Base-by-base conservation (phyloP, 306 rosid species). In the Crataegus laevigata region DNA sequence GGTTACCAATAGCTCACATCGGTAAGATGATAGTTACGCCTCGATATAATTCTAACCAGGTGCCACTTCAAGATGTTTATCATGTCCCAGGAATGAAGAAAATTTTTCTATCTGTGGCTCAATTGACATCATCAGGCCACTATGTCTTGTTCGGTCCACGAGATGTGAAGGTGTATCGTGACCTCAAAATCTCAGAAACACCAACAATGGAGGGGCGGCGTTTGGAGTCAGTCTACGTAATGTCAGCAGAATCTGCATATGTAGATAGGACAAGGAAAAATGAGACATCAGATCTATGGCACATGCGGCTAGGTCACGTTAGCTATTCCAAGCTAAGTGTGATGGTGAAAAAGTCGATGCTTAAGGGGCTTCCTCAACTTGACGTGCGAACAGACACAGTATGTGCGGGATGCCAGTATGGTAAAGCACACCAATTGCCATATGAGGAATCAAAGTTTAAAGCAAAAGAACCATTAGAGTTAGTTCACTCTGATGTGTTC, bases 391-490 rank as follows among this genome's bases (percentile, higher is more conserved):
- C 10, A 14, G 1, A 73, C 1, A 26, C 4, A 0, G 8, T 63
- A 0, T 69, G 38, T 69, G 70, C 1, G 1, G 32, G 67, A 2
- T 74, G 26, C 14, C 26, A 77, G 3, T 69, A 50, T n/a, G 64
- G 64, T 1, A 75, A 81, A 14, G 69, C 63, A 3, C 70, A 81
- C n/a, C 71, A 76, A 30, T 5, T 55, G 4, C 34, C 50, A 22
- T 32, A 28, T 1, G n/a, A 80, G 9, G 73, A 63, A 10, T 80
- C 63, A 0, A 69, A 26, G 5, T 70, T 24, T 10, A 54, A 12
- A 75, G 64, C 55, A 0, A 70, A 32, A 10, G n/a, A 32, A 34
- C 43, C 12, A 66, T 79, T 57, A 13, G 76, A 82, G 76, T 17
- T 66, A 5, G 30, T 75, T 3, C 72, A 57, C 69, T 68, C 34